Evolutionary conservation across 495 filamentous ascomycete species (phyloP), one percentile per base, ranked within the genome.

Genomic region (Talaromyces stipitatus): DNA sequence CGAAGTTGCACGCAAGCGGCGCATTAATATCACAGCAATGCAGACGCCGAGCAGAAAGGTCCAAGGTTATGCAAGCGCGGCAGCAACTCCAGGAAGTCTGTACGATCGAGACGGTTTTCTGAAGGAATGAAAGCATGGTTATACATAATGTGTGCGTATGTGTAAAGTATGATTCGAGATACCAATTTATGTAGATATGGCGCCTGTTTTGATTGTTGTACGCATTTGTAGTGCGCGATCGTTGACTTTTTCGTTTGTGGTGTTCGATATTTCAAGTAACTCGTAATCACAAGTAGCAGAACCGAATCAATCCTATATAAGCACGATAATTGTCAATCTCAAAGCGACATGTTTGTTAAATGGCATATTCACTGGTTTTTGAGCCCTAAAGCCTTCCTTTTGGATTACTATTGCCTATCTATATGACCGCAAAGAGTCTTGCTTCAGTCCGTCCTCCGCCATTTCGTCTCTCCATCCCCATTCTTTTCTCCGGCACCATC

Each of bases 361-460:
- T 10, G 46, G 6, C n/a, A 18, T 16, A 18, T 41, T 41, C 6
- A n/a, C 12, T 36, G 3, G 9, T 36, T 36, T 36, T n/a, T n/a
- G n/a, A n/a, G 14, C 7, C 11, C 12, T 4, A 16, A 41, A 18
- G 1, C 18, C 36, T 18, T 41, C 32, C 12, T 36, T 16, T 41
- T 6, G 8, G 18, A 18, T 41, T 41, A 6, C 16, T 9, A 22
- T 18, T 43, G 24, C 22, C 22, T 18, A 55, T 3, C 3, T 55
- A 55, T 41, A 43, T 9, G 11, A 20, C 36, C 36, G 3, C n/a
- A 41, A 7, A 29, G n/a, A n/a, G n/a, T n/a, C 10, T 7, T 6
- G 4, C 14, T 20, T 74, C 60, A 85, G 27, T 78, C 80, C 29
- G 82, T 86, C 58, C 83, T 69, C 61, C 78, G 74, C 83, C 84